Evolutionary conservation across 495 filamentous ascomycete species (phyloP).

Genomic region (Penicillium bovifimosum): DNA sequence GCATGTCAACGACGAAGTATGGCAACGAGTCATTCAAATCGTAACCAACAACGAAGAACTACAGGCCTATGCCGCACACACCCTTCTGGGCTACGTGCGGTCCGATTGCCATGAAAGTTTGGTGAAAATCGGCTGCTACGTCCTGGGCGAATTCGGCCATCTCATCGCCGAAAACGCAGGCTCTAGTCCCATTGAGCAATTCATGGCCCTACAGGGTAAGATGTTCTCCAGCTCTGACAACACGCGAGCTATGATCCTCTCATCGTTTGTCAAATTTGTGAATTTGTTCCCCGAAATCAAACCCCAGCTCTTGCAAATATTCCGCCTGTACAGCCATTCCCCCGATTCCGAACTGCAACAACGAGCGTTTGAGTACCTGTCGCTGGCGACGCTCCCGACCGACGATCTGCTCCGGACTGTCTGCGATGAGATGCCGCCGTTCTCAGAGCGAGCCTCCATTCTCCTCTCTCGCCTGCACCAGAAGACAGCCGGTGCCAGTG

Average conservation of each 20-base stretch:
- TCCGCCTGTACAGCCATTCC: constrained; percentile 88
- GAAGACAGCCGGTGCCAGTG: constrained; percentile 83
- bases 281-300: constrained; percentile 99
- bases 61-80: constrained; percentile 92
- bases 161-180: constrained; percentile 91
- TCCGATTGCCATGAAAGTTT: constrained; percentile 93
- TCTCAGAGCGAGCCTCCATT: constrained; percentile 90
- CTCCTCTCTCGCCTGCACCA: constrained; percentile 88
- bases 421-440: constrained; percentile 98
- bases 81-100: constrained; percentile 84
- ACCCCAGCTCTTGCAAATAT: constrained; percentile 84
- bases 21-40: constrained; percentile 98
- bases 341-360: constrained; percentile 95
- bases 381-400: constrained; percentile 74
- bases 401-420: constrained; percentile 94
- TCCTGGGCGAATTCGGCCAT: constrained; percentile 95
- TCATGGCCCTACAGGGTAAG: constrained; percentile 86
- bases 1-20: constrained; percentile 98
- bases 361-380: constrained; percentile 91
- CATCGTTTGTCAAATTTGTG: constrained; percentile 94
- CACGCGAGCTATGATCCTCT: constrained; percentile 89
- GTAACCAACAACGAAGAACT: constrained; percentile 99
- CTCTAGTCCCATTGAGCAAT: constrained; percentile 96
- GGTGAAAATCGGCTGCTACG: constrained; percentile 94
- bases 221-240: constrained; percentile 82